A percentile compares a stretch with the other conserved stretches of the same genome.
Evolutionary conservation across 1,284 basidiomycete species (phyloP).

Genomic region (Stereum hirsutum): DNA sequence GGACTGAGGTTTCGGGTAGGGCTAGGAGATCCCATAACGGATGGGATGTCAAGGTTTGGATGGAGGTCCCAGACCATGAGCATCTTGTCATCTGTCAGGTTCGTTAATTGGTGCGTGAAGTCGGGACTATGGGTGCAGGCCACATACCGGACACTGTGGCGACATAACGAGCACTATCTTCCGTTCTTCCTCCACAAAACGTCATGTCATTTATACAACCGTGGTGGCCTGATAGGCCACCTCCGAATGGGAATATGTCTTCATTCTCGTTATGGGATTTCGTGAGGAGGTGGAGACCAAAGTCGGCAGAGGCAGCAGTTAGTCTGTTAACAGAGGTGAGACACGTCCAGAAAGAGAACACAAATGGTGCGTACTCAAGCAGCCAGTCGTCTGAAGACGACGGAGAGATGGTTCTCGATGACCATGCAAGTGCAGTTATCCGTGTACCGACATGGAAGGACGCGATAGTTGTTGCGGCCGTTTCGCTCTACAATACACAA

Average conservation of each 20-base stretch:
- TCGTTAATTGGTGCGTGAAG: background rate
- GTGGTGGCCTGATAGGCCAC: slow-evolving; percentile 69
- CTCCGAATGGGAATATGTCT: slow-evolving; percentile 59
- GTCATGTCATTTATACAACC: slow-evolving; percentile 65
- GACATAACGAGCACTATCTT: slow-evolving; percentile 60
- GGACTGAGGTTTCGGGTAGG: slow-evolving; percentile 13
- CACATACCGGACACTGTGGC: slow-evolving; percentile 66
- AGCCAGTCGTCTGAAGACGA: slow-evolving; percentile 54
- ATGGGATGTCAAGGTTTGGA: slow-evolving; percentile 35
- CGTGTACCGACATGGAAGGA: slow-evolving; percentile 66
- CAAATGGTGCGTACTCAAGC: slow-evolving; percentile 46
- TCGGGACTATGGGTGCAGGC: background rate
- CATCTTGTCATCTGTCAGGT: slow-evolving; percentile 59
- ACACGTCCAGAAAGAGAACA: slow-evolving; percentile 2
- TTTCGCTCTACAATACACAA: slow-evolving; percentile 9
- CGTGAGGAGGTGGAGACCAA: slow-evolving; percentile 57
- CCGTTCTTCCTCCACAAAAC: slow-evolving; percentile 62
- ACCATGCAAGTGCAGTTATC: slow-evolving; percentile 73
- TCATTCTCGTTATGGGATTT: slow-evolving; percentile 42
- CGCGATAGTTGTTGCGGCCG: slow-evolving; percentile 42
- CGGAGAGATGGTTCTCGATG: slow-evolving; percentile 56
- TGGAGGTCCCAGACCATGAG: slow-evolving; percentile 78
- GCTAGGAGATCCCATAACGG: slow-evolving; percentile 12
- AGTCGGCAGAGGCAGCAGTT: slow-evolving; percentile 56
- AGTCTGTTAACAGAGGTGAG: slow-evolving; percentile 33